Evolutionary conservation across 1,139 yeast genomes (phyloP), one percentile per base, ranked within the genome.

Genomic region (Pichia sp.): DNA sequence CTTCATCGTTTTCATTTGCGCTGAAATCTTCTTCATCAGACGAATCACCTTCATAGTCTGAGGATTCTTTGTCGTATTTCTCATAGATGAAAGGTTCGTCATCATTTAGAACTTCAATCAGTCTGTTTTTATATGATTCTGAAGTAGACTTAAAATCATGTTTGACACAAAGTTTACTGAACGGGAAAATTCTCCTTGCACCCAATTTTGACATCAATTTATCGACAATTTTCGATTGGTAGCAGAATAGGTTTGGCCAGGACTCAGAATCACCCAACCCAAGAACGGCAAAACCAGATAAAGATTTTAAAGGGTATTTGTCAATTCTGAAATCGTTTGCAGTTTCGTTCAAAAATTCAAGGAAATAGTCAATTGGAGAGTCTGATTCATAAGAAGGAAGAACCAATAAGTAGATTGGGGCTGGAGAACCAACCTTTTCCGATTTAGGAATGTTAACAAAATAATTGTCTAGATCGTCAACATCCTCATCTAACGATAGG

Each of bases 331-430:
- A 87, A 61, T 88, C 97, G 52, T 83, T 81, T 51, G 77, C 79
- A 1, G 94, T 86, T 47, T 88, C 97, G 50, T 77, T 72, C 55
- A 88, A 69, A 44, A 85, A 81, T 57, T 86, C 95, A 48, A 88
- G 68, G 62, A 87, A 87, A 59, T 80, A 88, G 62, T 88, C 97
- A 41, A 90, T 73, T 9, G 97, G 96, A 2, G 95, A 85, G 62
- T 88, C 97, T 0, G 90, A 85, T 55, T 87, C 97, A 60, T 88
- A 88, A 0, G 96, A 86, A 2, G 97, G 97, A 31, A 88, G 69
- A 16, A 88, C 86, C 52, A 88, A 56, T 28, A 90, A 60, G 57
- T 86, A 88, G n/a, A 85, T 66, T 39, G 77, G 69, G 11, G 23
- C n/a, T 10, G 26, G 37, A 16, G 23, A 16, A 16, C 2, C 23